phyloP scores from a whole-genome alignment of 2,329 filamentous ascomycete species.

The Waltergamsia citrina region DNA sequence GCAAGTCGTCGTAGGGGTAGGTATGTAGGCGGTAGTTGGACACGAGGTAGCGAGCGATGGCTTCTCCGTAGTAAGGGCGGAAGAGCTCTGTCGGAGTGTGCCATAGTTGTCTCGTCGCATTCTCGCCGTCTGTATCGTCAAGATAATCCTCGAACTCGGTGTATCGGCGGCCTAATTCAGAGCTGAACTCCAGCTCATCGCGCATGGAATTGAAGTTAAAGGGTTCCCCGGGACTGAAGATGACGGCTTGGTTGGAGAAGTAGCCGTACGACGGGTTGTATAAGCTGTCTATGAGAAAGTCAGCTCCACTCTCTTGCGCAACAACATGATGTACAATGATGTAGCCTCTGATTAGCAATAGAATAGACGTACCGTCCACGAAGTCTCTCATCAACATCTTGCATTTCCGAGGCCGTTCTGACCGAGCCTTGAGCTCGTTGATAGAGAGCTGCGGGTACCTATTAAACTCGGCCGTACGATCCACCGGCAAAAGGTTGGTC shows the following conservation, averaged over 20 bases:
- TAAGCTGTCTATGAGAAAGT: constrained; percentile 59
- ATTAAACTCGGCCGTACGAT: constrained; percentile 72
- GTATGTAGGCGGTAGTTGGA: constrained; percentile 91
- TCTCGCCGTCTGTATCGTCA: constrained; percentile 56
- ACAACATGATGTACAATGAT: neutral
- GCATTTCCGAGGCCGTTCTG: constrained; percentile 71
- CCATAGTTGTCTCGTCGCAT: constrained; percentile 83
- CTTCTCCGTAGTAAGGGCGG: constrained; percentile 91
- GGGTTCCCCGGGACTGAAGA: constrained; percentile 85
- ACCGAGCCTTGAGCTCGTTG: constrained; percentile 62
- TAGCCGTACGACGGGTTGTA: constrained; percentile 95
- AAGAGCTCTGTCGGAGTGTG: constrained; percentile 98
- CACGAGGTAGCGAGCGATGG: constrained; percentile 90
- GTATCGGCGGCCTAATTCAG: constrained; percentile 68
- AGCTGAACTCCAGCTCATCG: constrained; percentile 80
- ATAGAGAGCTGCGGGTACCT: constrained; percentile 79
- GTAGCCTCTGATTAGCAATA: constrained; percentile 11
- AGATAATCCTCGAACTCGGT: constrained; percentile 83
- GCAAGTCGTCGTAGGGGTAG: constrained; percentile 92
- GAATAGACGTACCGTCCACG: constrained; percentile 62
- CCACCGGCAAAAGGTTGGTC: constrained; percentile 61
- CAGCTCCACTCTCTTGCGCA: constrained; percentile 1
- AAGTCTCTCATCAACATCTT: constrained; percentile 98
- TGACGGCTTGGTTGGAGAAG: constrained; percentile 92
- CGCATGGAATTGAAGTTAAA: constrained; percentile 77